A percentile compares a stretch with the other conserved stretches of the same genome.
Evolutionary conservation across 495 filamentous ascomycete species (phyloP).

Genomic region (Rusavskia elegans): DNA sequence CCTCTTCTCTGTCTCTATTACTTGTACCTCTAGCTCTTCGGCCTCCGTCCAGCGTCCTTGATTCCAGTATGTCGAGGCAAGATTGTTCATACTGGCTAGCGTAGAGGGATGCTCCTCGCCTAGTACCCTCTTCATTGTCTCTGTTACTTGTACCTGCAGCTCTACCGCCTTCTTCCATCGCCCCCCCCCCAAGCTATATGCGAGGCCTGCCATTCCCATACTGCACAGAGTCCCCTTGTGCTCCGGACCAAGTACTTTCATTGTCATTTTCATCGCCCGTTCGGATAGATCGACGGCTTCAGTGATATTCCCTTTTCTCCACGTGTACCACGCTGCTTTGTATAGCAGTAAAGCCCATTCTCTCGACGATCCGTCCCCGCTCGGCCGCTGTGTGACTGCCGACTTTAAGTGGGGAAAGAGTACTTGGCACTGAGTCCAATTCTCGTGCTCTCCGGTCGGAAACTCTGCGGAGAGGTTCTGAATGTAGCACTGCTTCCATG

Average conservation of each 20-base stretch:
- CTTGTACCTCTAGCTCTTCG: too few relatives aligned
- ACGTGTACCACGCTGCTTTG: conserved; percentile 18
- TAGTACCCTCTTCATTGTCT: not conserved
- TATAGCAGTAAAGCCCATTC: conserved; percentile 18
- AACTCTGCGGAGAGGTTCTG: conserved; percentile 21
- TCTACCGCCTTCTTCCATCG: not conserved
- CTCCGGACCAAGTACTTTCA: conserved; percentile 2
- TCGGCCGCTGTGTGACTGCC: conserved; percentile 3
- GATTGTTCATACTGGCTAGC: not conserved
- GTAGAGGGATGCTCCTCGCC: too few relatives aligned
- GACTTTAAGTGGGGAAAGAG: conserved; percentile 16
- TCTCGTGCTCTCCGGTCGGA: conserved; percentile 19
- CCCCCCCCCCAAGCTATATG: not conserved
- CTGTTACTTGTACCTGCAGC: not conserved
- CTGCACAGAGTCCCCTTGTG: not conserved
- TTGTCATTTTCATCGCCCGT: conserved; percentile 9
- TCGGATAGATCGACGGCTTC: conserved; percentile 8
- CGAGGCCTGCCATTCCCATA: not conserved
- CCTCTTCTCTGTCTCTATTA: too few relatives aligned
- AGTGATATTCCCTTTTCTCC: conserved; percentile 7
- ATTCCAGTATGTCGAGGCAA: not conserved
- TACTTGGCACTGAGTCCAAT: conserved; percentile 16
- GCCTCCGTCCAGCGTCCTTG: not conserved
- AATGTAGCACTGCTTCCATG: conserved; percentile 22
- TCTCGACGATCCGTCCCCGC: conserved; percentile 6